These are phyloP conservation scores for Ustilago curta DNA, from an alignment of 1,284 basidiomycete genomes.

Conservation along the genomic window DNA sequence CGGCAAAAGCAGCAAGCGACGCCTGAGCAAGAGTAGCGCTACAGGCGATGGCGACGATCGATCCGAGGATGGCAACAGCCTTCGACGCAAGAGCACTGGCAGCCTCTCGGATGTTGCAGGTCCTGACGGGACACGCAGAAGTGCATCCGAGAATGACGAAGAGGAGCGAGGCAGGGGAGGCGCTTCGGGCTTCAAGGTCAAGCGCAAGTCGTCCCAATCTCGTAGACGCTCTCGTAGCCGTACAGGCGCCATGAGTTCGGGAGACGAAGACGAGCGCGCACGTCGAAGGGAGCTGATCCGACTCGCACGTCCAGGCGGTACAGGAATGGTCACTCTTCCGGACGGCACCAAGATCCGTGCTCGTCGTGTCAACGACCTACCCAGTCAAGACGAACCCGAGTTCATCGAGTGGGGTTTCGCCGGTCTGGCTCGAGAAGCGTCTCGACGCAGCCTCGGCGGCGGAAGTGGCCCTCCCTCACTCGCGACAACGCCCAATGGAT, in stretches of 20 bases:
- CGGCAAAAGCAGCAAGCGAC: slow-evolving; percentile 35
- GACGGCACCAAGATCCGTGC: slow-evolving; percentile 66
- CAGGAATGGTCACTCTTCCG: slow-evolving; percentile 67
- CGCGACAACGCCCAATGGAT: slow-evolving; percentile 43
- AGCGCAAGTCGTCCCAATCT: slow-evolving; percentile 34
- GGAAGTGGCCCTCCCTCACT: slow-evolving; percentile 44
- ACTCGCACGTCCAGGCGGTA: slow-evolving; percentile 64
- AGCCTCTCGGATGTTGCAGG: slow-evolving; percentile 27
- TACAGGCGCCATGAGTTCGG: slow-evolving; percentile 44
- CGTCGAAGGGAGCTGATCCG: slow-evolving; percentile 61
- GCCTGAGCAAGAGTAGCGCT: slow-evolving; percentile 22
- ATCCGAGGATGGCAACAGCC: slow-evolving; percentile 27
- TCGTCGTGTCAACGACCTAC: slow-evolving; percentile 59
- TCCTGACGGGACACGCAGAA: slow-evolving; percentile 16
- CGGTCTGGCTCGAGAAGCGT: slow-evolving; percentile 56
- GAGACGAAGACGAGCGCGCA: slow-evolving; percentile 55
- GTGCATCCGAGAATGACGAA: slow-evolving; percentile 39
- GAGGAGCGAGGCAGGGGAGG: slow-evolving; percentile 40
- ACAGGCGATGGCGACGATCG: slow-evolving; percentile 25
- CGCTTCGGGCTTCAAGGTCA: slow-evolving; percentile 20
- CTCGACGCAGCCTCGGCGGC: slow-evolving; percentile 42
- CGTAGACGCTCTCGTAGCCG: slow-evolving; percentile 49
- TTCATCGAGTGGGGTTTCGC: slow-evolving; percentile 65
- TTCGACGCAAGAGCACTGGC: slow-evolving; percentile 47
- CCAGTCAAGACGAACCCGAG: slow-evolving; percentile 50